These are phyloP conservation scores for Davidsoniella virescens DNA, from an alignment of 2,329 filamentous ascomycete genomes.

Conservation along the genomic window DNA sequence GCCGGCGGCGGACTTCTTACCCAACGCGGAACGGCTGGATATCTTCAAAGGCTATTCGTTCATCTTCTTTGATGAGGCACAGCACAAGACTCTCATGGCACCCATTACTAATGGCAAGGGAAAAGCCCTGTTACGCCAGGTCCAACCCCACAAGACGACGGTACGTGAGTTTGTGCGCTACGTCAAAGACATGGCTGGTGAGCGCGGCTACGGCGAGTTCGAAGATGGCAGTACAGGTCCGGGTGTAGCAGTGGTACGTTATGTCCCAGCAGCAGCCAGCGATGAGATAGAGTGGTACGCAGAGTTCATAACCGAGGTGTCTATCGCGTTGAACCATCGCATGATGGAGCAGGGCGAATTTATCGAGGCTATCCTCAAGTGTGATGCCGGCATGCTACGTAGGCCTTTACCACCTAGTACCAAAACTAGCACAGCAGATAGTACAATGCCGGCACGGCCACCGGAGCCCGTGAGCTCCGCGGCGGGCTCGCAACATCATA, in stretches of 20 bases:
- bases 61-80: conserved; percentile 61
- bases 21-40: conserved; percentile 46
- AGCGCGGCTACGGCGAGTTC: conserved; percentile 52
- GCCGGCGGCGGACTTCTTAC: conserved; percentile 52
- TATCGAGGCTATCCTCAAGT: conserved; percentile 71
- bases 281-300: conserved; percentile 48
- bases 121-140: conserved; percentile 55
- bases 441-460: not conserved
- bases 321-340: conserved; percentile 58
- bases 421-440: conserved; percentile 1
- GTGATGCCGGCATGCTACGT: conserved; percentile 57
- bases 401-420: conserved; percentile 41
- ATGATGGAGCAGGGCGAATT: conserved; percentile 84
- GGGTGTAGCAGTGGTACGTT: conserved; percentile 66
- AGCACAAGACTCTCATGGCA: conserved; percentile 59
- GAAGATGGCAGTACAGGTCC: conserved; percentile 46
- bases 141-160: conserved; percentile 45
- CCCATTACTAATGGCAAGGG: conserved; percentile 67
- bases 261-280: conserved; percentile 38
- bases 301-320: conserved; percentile 51
- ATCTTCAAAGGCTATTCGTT: conserved; percentile 83
- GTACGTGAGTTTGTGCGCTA: conserved; percentile 63
- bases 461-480: not conserved
- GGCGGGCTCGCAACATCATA: not conserved
- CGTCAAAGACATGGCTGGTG: conserved; percentile 57